Base-by-base conservation (phyloP, 345 rosid genomes). In the Citropsis articulata region DNA sequence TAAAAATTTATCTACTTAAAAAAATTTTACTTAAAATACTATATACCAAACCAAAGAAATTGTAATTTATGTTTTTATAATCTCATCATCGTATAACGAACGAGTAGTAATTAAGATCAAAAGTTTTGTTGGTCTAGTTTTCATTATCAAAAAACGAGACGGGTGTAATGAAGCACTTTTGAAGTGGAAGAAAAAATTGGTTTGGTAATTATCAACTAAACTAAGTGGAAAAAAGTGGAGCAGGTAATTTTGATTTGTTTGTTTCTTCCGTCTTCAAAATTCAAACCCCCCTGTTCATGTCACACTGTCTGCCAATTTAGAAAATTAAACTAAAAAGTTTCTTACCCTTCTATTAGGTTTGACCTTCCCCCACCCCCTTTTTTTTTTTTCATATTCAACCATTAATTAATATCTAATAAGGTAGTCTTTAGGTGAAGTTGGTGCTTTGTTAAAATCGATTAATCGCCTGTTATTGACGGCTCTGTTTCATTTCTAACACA, bases 401-500 rank as follows among this genome's bases (percentile, higher is more conserved):
- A 22, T 59, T 36, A 24, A 36, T 14, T 40, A 28, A 28, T 36
- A 21, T 53, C 50, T 45, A 45, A 45, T 45, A 45, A 45, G 71
- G 4, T 48, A 33, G 40, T 48, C 5, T 48, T 75, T 30, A 64
- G 70, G 25, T 48, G n/a, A 78, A 33, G 86, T 72, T 24, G 80
- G 84, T 50, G 68, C 57, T 25, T 40, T 3, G 57, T 60, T 73
- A 24, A 42, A 42, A 42, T 42, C 4, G 50, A 10, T 10, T 60
- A 59, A 73, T 60, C 68, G n/a, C n/a, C n/a, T n/a, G n/a, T n/a
- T n/a, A n/a, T n/a, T n/a, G n/a, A n/a, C n/a, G n/a, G n/a, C n/a
- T n/a, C n/a, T n/a, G n/a, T n/a, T n/a, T n/a, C n/a, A n/a, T n/a
- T n/a, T n/a, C n/a, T n/a, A n/a, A n/a, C n/a, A n/a, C n/a, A n/a